These are phyloP conservation scores for Apiotrichum porosum DNA, from an alignment of 1,284 basidiomycete species.

Conservation along the genomic window DNA sequence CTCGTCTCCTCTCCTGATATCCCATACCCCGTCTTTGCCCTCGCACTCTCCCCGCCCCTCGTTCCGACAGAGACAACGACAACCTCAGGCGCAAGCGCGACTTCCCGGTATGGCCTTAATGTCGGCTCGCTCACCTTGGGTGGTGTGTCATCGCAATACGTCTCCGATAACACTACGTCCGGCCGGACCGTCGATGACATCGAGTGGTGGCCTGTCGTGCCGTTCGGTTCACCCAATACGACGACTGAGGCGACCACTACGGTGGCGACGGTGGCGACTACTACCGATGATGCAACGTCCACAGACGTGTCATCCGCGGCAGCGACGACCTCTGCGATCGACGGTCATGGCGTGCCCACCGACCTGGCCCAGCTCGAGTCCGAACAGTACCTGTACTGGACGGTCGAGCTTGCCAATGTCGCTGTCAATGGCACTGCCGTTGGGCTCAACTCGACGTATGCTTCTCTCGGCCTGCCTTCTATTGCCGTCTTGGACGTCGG, in stretches of 20 bases:
- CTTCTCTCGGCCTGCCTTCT: conserved; percentile 56
- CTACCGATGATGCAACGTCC: no score
- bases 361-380: conserved; percentile 20
- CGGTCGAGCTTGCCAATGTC: conserved; percentile 60
- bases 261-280: no score
- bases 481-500: conserved; percentile 77
- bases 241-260: no score
- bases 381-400: conserved; percentile 69
- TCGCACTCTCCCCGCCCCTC: conserved; percentile 31
- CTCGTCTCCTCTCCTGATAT: conserved; percentile 25
- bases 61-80: no score
- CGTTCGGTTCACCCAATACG: conserved; percentile 23
- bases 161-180: conserved; percentile 16
- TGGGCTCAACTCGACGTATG: conserved; percentile 63
- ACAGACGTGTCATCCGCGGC: neutral
- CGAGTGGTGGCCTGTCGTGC: conserved; percentile 38
- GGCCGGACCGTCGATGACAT: conserved; percentile 33
- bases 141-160: conserved; percentile 33
- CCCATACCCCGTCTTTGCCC: conserved; percentile 36
- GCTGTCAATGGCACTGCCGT: conserved; percentile 61
- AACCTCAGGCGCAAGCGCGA: neutral
- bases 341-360: neutral
- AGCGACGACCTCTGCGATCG: neutral
- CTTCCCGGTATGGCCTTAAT: conserved; percentile 17
- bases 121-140: conserved; percentile 37